Evolutionary conservation across 441 rosid genomes (phyloP).

Genomic region (Codiaeum variegatum): DNA sequence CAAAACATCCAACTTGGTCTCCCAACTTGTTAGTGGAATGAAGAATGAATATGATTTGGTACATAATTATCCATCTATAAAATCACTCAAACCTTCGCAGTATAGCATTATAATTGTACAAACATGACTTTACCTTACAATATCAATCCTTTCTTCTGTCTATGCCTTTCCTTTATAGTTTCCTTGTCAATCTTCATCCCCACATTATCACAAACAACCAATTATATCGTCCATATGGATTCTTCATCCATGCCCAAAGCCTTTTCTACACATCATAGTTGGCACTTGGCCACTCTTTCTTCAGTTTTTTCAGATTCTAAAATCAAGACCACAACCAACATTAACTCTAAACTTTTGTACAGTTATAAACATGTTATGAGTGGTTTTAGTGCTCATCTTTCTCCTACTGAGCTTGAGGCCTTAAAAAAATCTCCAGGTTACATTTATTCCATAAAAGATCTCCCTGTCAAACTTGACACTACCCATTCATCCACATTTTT

Average conservation of each 20-base stretch:
- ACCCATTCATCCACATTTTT: constrained; percentile 59
- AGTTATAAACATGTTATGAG: constrained; percentile 1
- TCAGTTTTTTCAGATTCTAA: constrained; percentile 5
- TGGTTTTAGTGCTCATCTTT: constrained; percentile 16
- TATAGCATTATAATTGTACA: neutral
- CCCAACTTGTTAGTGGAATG: neutral
- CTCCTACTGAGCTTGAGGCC: constrained; percentile 7
- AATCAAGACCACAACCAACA: neutral
- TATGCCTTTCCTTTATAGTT: neutral
- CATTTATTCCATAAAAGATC: constrained; percentile 37
- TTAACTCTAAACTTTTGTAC: constrained; percentile 4
- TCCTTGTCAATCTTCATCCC: neutral
- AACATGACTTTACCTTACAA: neutral
- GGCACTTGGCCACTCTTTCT: constrained; percentile 22
- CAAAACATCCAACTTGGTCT: neutral
- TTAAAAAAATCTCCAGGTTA: constrained; percentile 39
- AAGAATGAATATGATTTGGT: neutral
- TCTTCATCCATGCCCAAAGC: constrained; percentile 19
- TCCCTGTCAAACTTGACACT: constrained; percentile 40
- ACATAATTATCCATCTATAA: neutral
- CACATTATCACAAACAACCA: constrained; percentile 10
- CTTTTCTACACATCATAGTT: constrained; percentile 10
- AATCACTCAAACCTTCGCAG: neutral
- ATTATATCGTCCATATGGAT: constrained; percentile 23
- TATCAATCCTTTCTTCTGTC: neutral